A percentile compares a stretch with the other conserved stretches of the same genome.
These are phyloP conservation scores for Vigna nakashimae DNA, from an alignment of 306 rosid genomes.

Conservation along the genomic window DNA sequence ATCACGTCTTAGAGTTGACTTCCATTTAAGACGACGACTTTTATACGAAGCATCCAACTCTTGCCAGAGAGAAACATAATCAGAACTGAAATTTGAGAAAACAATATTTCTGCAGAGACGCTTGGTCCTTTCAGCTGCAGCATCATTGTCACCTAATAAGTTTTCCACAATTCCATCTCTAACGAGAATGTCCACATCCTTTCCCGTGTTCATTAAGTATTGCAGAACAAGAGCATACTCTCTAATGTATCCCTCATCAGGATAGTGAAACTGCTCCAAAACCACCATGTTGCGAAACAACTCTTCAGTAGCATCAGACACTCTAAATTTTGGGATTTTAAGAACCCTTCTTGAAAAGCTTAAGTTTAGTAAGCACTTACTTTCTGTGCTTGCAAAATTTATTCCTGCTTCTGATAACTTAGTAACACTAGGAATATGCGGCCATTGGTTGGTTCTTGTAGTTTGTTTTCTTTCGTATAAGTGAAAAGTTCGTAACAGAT, in stretches of 20 bases:
- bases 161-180: too few relatives aligned
- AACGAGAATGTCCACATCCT: constrained; percentile 46
- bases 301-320: constrained; percentile 41
- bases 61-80: too few relatives aligned
- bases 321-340: constrained; percentile 38
- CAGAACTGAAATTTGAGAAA: too few relatives aligned
- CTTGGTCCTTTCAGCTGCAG: too few relatives aligned
- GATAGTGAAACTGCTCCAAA: constrained; percentile 49
- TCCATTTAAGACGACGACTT: background rate
- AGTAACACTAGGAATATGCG: constrained; percentile 1
- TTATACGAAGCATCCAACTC: too few relatives aligned
- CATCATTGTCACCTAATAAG: too few relatives aligned
- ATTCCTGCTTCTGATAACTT: constrained; percentile 48
- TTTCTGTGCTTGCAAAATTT: constrained; percentile 8
- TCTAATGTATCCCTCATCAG: constrained; percentile 1
- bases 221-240: constrained; percentile 41
- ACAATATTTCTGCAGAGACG: too few relatives aligned
- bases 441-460: too few relatives aligned
- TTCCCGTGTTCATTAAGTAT: constrained; percentile 36
- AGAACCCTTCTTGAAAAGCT: constrained; percentile 32
- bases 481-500: constrained; percentile 43
- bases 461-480: background rate
- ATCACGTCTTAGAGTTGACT: constrained; percentile 43
- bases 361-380: constrained; percentile 10
- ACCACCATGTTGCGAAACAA: constrained; percentile 48